Conservation (phyloP, 805 yeast species). For the Grigorovia transvaalensis region DNA sequence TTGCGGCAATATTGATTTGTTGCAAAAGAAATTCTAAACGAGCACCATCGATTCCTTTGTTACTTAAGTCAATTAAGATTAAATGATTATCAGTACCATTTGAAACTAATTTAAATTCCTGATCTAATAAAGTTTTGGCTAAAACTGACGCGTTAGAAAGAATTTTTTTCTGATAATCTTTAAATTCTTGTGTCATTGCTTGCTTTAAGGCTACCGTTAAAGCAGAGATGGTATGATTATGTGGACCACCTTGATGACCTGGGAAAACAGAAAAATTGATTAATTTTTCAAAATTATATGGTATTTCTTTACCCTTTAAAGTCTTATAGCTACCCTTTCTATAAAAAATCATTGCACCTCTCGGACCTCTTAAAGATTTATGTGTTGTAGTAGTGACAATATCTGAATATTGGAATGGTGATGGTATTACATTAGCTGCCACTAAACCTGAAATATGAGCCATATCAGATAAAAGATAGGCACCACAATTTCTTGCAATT, state of each 20-base stretch:
- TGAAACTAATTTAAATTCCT: conserved; percentile 71
- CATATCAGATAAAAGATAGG: conserved; percentile 89
- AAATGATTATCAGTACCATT: conserved; percentile 93
- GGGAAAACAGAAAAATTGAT: conserved; percentile 98
- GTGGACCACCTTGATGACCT: conserved; percentile 99
- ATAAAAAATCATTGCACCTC: conserved; percentile 97
- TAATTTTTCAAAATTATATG: conserved; percentile 79
- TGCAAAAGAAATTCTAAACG: conserved; percentile 87
- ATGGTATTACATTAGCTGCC: conserved; percentile 87
- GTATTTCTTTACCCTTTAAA: conserved; percentile 70
- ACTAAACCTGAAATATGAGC: conserved; percentile 95
- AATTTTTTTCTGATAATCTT: conserved; percentile 73
- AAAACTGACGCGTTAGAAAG: conserved; percentile 71
- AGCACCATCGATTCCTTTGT: conserved; percentile 81
- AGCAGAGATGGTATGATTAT: conserved; percentile 95
- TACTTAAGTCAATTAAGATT: conserved; percentile 73
- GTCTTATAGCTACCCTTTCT: conserved; percentile 85
- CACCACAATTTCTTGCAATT: conserved; percentile 88
- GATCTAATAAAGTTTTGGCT: conserved; percentile 52
- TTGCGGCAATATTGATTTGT: conserved; percentile 84
- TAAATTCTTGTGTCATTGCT: conserved; percentile 81
- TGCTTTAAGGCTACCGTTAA: conserved; percentile 91
- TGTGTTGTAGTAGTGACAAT: conserved; percentile 97
- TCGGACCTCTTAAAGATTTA: conserved; percentile 95
- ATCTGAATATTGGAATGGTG: conserved; percentile 90